Percentiles rank a stretch among this genome's conserved stretches.
phyloP scores from a whole-genome alignment of 805 yeast species.

The Myxozyma kluyveri region DNA sequence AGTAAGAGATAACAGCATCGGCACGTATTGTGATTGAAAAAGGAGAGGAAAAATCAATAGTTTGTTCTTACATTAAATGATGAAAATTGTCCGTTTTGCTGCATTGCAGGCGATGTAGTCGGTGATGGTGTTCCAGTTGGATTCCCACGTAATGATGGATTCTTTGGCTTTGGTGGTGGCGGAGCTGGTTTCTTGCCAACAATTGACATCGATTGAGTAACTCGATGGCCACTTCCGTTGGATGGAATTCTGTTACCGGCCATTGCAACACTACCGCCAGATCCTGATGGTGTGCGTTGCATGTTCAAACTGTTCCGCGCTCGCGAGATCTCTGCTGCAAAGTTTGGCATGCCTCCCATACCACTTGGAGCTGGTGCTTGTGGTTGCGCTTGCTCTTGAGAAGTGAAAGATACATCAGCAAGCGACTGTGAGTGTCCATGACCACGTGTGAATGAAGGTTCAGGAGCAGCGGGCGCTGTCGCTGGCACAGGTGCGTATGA shows the following conservation, averaged over 20 bases:
- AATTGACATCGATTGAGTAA: constrained; percentile 25
- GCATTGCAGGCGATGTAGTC: neutral
- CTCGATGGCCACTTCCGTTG: constrained; percentile 14
- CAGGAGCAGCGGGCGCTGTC: constrained; percentile 5
- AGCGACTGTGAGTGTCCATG: constrained; percentile 24
- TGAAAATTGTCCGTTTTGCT: neutral
- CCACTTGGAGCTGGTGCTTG: constrained; percentile 4
- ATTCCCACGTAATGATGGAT: constrained; percentile 21
- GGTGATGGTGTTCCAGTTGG: constrained; percentile 14
- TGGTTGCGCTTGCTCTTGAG: constrained; percentile 4
- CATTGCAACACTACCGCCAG: constrained; percentile 3
- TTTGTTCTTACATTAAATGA: constrained; percentile 18
- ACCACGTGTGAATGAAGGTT: constrained; percentile 16
- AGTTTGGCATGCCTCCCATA: constrained; percentile 31
- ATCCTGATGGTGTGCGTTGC: constrained; percentile 32
- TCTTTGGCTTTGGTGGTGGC: constrained; percentile 26
- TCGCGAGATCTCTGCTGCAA: constrained; percentile 38
- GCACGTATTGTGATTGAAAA: neutral
- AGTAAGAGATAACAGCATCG: neutral
- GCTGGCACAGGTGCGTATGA: constrained; percentile 1
- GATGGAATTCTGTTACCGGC: constrained; percentile 18
- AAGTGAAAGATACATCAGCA: constrained; percentile 5
- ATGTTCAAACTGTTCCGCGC: constrained; percentile 18
- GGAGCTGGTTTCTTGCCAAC: constrained; percentile 31
- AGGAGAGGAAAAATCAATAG: constrained; percentile 5